A percentile compares a stretch with the other conserved stretches of the same genome.
These are phyloP conservation scores for Tetrahymena thermophila DNA, from an alignment of 73 alveolate species.

Conservation along the genomic window DNA sequence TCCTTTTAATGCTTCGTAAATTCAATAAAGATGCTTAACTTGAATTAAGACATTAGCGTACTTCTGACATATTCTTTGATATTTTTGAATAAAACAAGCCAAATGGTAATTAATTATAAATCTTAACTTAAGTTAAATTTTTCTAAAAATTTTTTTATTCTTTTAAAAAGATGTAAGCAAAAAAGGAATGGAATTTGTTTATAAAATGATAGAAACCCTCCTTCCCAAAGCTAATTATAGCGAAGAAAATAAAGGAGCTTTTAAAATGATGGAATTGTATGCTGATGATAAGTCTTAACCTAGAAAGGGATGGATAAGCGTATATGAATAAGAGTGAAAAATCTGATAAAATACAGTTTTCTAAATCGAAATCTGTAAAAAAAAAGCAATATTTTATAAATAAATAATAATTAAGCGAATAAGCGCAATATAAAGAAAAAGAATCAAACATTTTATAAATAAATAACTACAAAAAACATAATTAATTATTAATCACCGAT, in stretches of 20 bases:
- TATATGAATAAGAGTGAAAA: not conserved
- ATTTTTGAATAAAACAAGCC: constrained; percentile 20
- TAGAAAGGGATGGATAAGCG: constrained; percentile 11
- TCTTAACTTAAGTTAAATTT: no score
- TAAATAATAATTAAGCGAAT: not conserved
- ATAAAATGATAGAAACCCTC: constrained; percentile 61
- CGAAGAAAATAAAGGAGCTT: constrained; percentile 10
- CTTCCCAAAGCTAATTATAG: constrained; percentile 51
- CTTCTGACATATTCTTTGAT: constrained; percentile 66
- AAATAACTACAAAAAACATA: not conserved
- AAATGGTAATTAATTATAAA: not conserved
- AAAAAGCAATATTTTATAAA: no score
- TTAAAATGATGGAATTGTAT: constrained; percentile 56
- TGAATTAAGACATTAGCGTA: constrained; percentile 65
- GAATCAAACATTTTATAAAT: not conserved
- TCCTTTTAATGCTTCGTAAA: constrained; percentile 62
- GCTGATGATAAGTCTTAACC: not conserved
- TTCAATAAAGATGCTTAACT: constrained; percentile 20
- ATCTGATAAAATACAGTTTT: not conserved
- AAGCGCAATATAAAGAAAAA: not conserved
- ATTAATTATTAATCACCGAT: not conserved
- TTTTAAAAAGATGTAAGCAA: not conserved
- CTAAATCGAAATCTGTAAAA: not conserved
- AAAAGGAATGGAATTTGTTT: constrained; percentile 51
- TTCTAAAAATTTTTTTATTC: no score